Percentiles rank a stretch among this genome's conserved stretches.
These are phyloP conservation scores for Euphorbia celastroides DNA, from an alignment of 441 rosid species.

Conservation along the genomic window DNA sequence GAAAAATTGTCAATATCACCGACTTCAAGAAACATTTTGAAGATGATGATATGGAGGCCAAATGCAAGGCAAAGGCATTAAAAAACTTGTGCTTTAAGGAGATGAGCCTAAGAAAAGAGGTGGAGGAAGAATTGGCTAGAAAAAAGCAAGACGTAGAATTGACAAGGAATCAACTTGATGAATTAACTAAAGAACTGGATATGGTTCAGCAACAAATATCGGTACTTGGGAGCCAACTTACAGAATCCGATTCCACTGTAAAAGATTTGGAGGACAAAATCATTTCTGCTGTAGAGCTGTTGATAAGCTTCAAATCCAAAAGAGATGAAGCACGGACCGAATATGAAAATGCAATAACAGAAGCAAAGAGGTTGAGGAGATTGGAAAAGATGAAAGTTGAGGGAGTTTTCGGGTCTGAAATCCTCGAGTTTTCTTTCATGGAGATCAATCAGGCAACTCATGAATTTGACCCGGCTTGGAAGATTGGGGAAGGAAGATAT, in stretches of 20 bases:
- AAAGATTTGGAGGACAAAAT: too few species aligned
- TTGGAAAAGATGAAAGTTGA: slow-evolving; percentile 30
- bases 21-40: slow-evolving; percentile 40
- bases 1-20: slow-evolving; percentile 32
- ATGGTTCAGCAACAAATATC: slow-evolving; percentile 46
- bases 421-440: slow-evolving; percentile 70
- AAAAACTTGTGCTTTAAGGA: slow-evolving; percentile 58
- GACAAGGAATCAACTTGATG: slow-evolving; percentile 36
- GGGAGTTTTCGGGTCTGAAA: slow-evolving; percentile 43
- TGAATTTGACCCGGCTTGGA: slow-evolving; percentile 69
- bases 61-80: slow-evolving; percentile 65
- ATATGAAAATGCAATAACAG: slow-evolving; percentile 43
- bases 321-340: slow-evolving; percentile 65
- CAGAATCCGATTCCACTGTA: slow-evolving; percentile 64
- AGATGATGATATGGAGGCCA: slow-evolving; percentile 59
- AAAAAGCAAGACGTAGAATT: slow-evolving; percentile 45
- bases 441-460: slow-evolving; percentile 81
- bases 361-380: slow-evolving; percentile 39
- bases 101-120: slow-evolving; percentile 52
- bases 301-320: slow-evolving; percentile 60
- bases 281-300: slow-evolving; percentile 70
- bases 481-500: slow-evolving; percentile 76
- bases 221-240: slow-evolving; percentile 41
- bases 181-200: slow-evolving; percentile 43
- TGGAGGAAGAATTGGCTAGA: slow-evolving; percentile 49